Evolutionary conservation across 176 grass and related monocot genomes (phyloP).

Genomic region (Carex littledalei): DNA sequence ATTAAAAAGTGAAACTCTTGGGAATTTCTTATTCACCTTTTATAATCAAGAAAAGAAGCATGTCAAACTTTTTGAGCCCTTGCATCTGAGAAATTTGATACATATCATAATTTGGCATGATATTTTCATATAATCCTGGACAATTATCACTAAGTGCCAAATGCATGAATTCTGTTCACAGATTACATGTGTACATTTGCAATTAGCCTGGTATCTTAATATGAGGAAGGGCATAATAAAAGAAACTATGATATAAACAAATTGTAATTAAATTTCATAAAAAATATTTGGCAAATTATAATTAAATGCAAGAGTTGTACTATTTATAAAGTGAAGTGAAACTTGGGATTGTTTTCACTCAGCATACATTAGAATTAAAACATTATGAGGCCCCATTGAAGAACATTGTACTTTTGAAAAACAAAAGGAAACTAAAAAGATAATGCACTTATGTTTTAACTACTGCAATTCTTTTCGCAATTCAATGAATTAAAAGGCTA

Average conservation of each 20-base stretch:
- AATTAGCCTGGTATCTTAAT: background rate
- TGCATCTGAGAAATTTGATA: background rate
- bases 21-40: background rate
- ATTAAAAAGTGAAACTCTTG: background rate
- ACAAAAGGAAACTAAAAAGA: background rate
- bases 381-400: background rate
- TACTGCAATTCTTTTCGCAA: background rate
- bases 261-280: background rate
- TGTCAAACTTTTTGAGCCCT: background rate
- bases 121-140: background rate
- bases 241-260: background rate
- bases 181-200: background rate
- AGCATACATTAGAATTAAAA: background rate
- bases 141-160: background rate
- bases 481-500: background rate
- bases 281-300: background rate
- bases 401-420: background rate
- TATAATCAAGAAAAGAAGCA: background rate
- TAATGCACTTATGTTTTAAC: background rate
- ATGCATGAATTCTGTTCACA: background rate
- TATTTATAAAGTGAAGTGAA: background rate
- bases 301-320: background rate
- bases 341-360: background rate
- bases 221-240: background rate
- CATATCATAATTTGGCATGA: background rate